Conservation (phyloP, 352 stramenopile species). For the Phytophthora pistaciae region DNA sequence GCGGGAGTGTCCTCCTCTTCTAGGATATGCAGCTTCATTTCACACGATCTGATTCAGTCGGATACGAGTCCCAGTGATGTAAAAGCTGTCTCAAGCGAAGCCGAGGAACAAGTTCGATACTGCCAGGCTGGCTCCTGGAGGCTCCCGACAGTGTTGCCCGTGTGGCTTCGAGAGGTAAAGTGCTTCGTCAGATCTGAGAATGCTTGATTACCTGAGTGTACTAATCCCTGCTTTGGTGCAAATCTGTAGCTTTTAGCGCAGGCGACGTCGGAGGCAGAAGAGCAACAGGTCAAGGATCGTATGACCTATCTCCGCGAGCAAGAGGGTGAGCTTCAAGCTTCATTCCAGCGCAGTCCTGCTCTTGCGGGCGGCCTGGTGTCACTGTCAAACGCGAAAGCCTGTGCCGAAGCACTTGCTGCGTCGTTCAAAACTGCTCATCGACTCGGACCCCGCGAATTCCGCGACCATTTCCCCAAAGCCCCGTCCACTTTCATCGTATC, state of each 20-base stretch:
- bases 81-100: neutral
- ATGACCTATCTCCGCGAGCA: conserved; percentile 13
- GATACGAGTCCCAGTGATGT: neutral
- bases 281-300: conserved; percentile 23
- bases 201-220: neutral
- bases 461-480: conserved; percentile 21
- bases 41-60: conserved; percentile 10
- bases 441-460: conserved; percentile 5
- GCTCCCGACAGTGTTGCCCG: conserved; percentile 24
- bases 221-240: neutral
- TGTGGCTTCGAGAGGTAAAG: conserved; percentile 32
- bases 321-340: conserved; percentile 21
- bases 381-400: conserved; percentile 22
- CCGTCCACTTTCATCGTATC: conserved; percentile 28
- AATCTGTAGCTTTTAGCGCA: conserved; percentile 25
- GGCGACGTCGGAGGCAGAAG: conserved; percentile 25
- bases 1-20: neutral
- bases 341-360: conserved; percentile 25
- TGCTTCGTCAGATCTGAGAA: neutral
- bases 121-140: conserved; percentile 17
- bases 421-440: conserved; percentile 24
- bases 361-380: conserved; percentile 27
- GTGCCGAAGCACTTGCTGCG: conserved; percentile 10
- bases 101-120: conserved; percentile 12
- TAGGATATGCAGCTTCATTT: conserved; percentile 29